Conservation (phyloP, 805 yeast species). For the Lipomyces chichibuensis region DNA sequence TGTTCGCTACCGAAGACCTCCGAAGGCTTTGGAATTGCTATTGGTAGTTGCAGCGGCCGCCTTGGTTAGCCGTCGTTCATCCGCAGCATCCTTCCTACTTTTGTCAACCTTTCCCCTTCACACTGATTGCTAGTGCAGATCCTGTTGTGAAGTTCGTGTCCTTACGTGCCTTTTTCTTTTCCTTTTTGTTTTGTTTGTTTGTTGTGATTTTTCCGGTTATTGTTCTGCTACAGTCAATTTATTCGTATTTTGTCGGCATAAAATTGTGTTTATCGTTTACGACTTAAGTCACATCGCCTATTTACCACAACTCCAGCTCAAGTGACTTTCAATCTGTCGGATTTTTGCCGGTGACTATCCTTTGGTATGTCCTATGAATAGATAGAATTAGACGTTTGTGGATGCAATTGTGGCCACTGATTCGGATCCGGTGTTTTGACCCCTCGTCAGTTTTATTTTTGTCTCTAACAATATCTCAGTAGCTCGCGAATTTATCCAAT, state of each 20-base stretch:
- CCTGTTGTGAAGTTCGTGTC: neutral
- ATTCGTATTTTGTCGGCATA: conserved; percentile 5
- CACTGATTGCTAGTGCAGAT: neutral
- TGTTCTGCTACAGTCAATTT: conserved; percentile 2
- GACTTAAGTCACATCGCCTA: neutral
- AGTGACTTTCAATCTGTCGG: neutral
- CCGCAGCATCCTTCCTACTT: conserved; percentile 9
- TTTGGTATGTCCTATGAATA: neutral
- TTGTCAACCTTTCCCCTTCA: conserved; percentile 9
- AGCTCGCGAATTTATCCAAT: neutral
- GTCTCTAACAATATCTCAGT: neutral
- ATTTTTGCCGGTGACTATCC: neutral
- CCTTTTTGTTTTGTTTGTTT: conserved; percentile 5
- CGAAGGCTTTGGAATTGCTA: neutral
- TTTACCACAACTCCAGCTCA: neutral
- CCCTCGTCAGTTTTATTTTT: neutral
- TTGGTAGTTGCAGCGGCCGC: neutral
- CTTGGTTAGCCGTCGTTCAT: neutral
- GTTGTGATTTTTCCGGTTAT: conserved; percentile 5
- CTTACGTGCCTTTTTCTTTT: neutral
- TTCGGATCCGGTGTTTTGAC: neutral
- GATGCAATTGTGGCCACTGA: neutral
- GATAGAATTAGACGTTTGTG: neutral
- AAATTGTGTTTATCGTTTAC: conserved; percentile 1
- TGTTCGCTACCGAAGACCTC: neutral